phyloP scores from a whole-genome alignment of 2,329 filamentous ascomycete species.

The Cytospora schulzeri region DNA sequence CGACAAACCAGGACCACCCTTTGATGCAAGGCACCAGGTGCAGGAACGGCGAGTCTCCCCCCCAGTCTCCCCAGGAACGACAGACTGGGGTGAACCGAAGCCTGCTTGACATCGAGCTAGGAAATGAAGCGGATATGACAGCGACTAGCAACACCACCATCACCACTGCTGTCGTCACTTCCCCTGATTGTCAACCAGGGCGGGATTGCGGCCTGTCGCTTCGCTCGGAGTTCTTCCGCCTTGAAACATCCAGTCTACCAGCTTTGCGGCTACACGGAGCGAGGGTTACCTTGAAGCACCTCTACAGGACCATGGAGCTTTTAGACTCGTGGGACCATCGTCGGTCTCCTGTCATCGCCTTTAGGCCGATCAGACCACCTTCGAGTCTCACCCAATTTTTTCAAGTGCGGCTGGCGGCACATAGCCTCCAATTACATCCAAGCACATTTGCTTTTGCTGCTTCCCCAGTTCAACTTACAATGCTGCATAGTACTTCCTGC shows the following conservation, averaged over 20 bases:
- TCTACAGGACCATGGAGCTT: background rate
- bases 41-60: background rate
- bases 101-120: slow-evolving; percentile 13
- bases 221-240: slow-evolving; percentile 1
- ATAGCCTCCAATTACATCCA: slow-evolving; percentile 19
- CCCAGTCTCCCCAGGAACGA: slow-evolving; percentile 20
- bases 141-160: slow-evolving; percentile 20
- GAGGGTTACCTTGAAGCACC: background rate
- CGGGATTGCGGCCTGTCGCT: slow-evolving; percentile 10
- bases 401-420: slow-evolving; percentile 21
- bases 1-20: slow-evolving; percentile 12
- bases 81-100: slow-evolving; percentile 8
- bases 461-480: slow-evolving; percentile 12
- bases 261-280: background rate
- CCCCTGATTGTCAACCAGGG: background rate
- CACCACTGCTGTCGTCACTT: slow-evolving; percentile 8
- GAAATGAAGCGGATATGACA: slow-evolving; percentile 10
- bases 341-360: background rate
- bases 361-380: slow-evolving; percentile 10
- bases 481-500: slow-evolving; percentile 22
- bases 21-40: slow-evolving; percentile 22
- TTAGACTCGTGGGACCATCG: background rate
- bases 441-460: slow-evolving; percentile 19
- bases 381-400: slow-evolving; percentile 11
- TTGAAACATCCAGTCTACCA: background rate